These are phyloP conservation scores for Deuterostichococcus epilithicus DNA, from an alignment of 139 green algal species.

Conservation along the genomic window DNA sequence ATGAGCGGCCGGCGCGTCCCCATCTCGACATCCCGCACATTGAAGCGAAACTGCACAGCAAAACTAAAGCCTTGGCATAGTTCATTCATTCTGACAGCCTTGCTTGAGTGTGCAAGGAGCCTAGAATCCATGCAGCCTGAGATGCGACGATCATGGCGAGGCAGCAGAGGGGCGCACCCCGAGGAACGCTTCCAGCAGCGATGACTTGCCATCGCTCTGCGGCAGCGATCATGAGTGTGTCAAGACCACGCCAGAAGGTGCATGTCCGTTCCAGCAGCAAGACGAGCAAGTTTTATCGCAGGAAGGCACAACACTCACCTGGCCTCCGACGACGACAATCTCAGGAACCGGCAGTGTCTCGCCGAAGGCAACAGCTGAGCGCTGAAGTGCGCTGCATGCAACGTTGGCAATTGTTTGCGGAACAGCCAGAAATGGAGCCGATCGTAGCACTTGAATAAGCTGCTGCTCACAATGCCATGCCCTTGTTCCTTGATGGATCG, in stretches of 20 bases:
- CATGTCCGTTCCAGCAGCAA: neutral
- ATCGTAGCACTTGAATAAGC: neutral
- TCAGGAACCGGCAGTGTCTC: conserved; percentile 85
- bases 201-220: conserved; percentile 87
- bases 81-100: too few relatives aligned
- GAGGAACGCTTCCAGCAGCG: conserved; percentile 86
- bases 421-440: neutral
- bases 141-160: neutral
- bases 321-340: conserved; percentile 86
- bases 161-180: conserved; percentile 46
- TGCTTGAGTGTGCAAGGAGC: too few relatives aligned
- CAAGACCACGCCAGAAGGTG: too few relatives aligned
- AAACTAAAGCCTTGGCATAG: too few relatives aligned
- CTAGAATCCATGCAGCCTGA: neutral
- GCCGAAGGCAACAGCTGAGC: conserved; percentile 61
- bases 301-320: too few relatives aligned
- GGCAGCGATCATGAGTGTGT: neutral
- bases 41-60: conserved; percentile 83
- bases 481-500: too few relatives aligned
- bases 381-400: conserved; percentile 48
- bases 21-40: conserved; percentile 88
- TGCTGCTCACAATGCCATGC: neutral
- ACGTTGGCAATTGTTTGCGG: neutral
- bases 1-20: conserved; percentile 81
- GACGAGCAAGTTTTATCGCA: too few relatives aligned